Conservation (phyloP, 805 yeast genomes). For the Kazachstania psychrophila region DNA sequence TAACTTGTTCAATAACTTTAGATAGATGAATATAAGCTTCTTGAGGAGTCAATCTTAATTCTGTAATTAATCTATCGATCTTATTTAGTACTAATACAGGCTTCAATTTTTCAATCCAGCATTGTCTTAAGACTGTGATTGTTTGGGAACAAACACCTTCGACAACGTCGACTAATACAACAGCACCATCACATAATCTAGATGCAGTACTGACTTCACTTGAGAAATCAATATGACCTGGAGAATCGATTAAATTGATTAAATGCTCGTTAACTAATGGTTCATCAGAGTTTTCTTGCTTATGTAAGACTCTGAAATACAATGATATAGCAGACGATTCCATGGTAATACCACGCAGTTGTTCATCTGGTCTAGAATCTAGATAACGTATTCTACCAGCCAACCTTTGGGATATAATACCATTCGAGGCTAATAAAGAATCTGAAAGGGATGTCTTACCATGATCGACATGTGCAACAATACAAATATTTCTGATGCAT, state of each 20-base stretch:
- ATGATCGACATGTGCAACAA: slow-evolving; percentile 96
- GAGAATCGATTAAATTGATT: slow-evolving; percentile 90
- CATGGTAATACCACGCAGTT: slow-evolving; percentile 93
- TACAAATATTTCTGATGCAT: slow-evolving; percentile 80
- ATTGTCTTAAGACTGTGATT: slow-evolving; percentile 84
- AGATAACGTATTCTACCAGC: slow-evolving; percentile 92
- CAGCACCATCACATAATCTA: slow-evolving; percentile 92
- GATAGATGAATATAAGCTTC: slow-evolving; percentile 81
- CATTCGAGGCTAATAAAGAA: slow-evolving; percentile 86
- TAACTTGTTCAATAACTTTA: slow-evolving; percentile 82
- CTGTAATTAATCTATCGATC: slow-evolving; percentile 76
- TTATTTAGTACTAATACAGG: slow-evolving; percentile 86
- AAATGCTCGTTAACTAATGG: slow-evolving; percentile 63
- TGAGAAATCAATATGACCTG: slow-evolving; percentile 97
- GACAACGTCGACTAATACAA: slow-evolving; percentile 89
- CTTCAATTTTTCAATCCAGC: slow-evolving; percentile 86
- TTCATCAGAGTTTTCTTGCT: slow-evolving; percentile 34
- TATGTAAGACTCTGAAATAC: slow-evolving; percentile 65
- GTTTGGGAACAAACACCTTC: slow-evolving; percentile 99
- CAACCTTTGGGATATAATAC: slow-evolving; percentile 86
- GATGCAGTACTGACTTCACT: slow-evolving; percentile 96
- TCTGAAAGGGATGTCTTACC: slow-evolving; percentile 96
- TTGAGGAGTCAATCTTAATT: slow-evolving; percentile 67
- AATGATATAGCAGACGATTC: slow-evolving; percentile 91
- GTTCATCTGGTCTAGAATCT: slow-evolving; percentile 94